Evolutionary conservation across 2,329 filamentous ascomycete species (phyloP).

Genomic region (Orbilia oligospora): DNA sequence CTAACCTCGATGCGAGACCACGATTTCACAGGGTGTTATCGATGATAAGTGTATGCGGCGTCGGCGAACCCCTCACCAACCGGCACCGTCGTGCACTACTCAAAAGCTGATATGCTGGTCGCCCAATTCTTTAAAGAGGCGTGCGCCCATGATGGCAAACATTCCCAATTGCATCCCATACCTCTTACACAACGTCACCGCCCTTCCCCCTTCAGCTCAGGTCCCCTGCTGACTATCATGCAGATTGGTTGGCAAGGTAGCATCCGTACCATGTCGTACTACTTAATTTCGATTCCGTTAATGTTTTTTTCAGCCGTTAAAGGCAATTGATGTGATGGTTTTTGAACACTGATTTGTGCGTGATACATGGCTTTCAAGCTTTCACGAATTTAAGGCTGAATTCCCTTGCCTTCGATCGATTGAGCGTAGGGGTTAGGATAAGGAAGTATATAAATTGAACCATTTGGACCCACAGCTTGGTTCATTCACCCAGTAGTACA

Average conservation of each 20-base stretch:
- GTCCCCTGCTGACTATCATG: conserved; percentile 10
- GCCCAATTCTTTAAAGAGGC: background rate
- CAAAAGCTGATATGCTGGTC: background rate
- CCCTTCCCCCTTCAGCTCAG: background rate
- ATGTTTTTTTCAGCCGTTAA: conserved; percentile 4
- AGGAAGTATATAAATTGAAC: conserved; percentile 5
- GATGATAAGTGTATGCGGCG: background rate
- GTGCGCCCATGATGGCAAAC: conserved; percentile 17
- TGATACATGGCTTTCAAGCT: background rate
- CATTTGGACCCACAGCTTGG: background rate
- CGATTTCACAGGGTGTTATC: too few species aligned
- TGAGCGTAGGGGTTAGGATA: background rate
- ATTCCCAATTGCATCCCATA: conserved; percentile 31
- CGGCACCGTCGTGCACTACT: background rate
- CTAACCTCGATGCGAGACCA: too few species aligned
- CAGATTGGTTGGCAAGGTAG: conserved; percentile 41
- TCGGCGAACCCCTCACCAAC: conserved; percentile 13
- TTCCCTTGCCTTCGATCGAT: conserved; percentile 1
- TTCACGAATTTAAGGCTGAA: too few species aligned
- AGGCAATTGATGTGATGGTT: conserved; percentile 4
- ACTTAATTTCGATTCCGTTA: background rate
- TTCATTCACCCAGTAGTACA: too few species aligned
- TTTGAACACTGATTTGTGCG: background rate
- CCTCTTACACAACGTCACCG: conserved; percentile 42
- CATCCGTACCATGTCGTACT: conserved; percentile 35